Base-by-base conservation (phyloP, 2,329 filamentous ascomycete genomes). In the Neonectria faginata region DNA sequence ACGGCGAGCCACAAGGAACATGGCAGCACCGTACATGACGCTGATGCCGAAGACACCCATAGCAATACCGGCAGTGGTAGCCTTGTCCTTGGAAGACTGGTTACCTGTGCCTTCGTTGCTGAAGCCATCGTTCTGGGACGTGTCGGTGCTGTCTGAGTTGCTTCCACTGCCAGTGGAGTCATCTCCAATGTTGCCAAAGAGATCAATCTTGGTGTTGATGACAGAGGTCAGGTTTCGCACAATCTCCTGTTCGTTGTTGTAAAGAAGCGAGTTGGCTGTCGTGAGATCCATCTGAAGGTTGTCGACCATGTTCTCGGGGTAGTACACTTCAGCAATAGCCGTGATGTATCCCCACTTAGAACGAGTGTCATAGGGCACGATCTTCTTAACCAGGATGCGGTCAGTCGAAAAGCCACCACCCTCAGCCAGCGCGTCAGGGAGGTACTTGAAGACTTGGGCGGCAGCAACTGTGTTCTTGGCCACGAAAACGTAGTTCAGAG, bases 1-100 rank as follows among this genome's bases (percentile, higher is more conserved):
- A 65, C 94, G 88, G 66, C 94, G 90, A 54, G 94, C 94, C 70
- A 97, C 89, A 74, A 96, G 90, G 83, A 97, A 95, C 94, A 97
- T 97, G 78, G 93, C 94, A 12, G 92, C 92, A 75, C 94, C 94
- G 72, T 97, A 97, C n/a, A 93, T 90, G 55, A 90, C 91, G 45
- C 92, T 93, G 74, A 94, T 90, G 47, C 88, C 87, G 33, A 94
- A 88, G 27, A 92, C 91, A 73, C 92, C 93, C 22, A 93, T 85
- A 61, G 91, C 92, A 74, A 97, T 89, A 69, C 87, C 89, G 25
- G 86, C 88, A 1, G 86, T 89, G 36, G 89, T 90, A 45, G 87
- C 89, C 73, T 83, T 83, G 74, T 87, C 82, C 67, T 87, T 87
- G 50, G 90, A 83, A 6, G 86, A 86, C 69, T 87, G 83, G 62